These are phyloP conservation scores for Fusarium secorum DNA, from an alignment of 2,329 filamentous ascomycete genomes.

Conservation along the genomic window DNA sequence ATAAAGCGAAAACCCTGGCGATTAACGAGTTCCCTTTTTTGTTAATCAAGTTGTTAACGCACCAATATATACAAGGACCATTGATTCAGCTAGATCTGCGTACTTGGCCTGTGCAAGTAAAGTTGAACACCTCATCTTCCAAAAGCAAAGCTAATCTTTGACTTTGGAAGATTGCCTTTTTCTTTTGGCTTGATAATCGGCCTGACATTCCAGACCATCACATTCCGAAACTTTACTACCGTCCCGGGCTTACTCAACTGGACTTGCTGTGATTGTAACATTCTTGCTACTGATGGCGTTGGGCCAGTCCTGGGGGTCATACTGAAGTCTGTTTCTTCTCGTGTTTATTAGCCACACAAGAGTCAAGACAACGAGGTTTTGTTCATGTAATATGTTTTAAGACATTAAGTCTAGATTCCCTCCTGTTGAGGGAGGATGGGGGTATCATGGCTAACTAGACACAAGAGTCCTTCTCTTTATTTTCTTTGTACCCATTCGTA, in stretches of 20 bases:
- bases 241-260: not conserved
- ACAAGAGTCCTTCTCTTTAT: conserved; percentile 23
- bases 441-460: conserved; percentile 29
- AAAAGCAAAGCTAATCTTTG: not conserved
- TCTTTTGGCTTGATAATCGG: not conserved
- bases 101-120: not conserved
- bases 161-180: not conserved
- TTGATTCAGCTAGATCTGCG: not conserved
- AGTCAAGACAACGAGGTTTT: not conserved
- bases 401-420: conserved; percentile 38
- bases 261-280: not conserved
- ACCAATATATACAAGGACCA: not conserved
- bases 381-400: conserved; percentile 18
- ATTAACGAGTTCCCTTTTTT: not conserved
- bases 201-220: conserved; percentile 12
- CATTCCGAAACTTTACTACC: not conserved
- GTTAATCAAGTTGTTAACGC: not conserved
- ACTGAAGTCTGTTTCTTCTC: not conserved
- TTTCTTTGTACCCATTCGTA: conserved; percentile 32
- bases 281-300: conserved; percentile 1
- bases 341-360: not conserved
- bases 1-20: not conserved
- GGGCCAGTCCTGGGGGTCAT: not conserved
- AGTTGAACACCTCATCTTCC: too few species aligned
- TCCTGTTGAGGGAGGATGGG: conserved; percentile 7